A percentile compares a stretch with the other conserved stretches of the same genome.
Evolutionary conservation across 768 basidiomycete genomes (phyloP).

Genomic region (Postia placenta): DNA sequence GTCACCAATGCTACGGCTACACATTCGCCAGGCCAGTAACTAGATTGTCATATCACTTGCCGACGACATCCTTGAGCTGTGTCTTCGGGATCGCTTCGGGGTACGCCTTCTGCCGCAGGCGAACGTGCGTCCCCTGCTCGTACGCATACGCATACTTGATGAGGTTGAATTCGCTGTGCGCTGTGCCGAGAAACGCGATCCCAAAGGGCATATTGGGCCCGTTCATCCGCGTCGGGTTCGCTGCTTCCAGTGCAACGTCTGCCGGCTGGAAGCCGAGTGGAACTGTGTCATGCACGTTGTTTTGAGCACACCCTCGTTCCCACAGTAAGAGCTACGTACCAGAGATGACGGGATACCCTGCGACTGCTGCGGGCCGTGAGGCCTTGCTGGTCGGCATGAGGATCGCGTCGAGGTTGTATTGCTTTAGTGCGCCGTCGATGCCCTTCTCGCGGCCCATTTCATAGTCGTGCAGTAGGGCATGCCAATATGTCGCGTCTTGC

Average conservation of each 20-base stretch:
- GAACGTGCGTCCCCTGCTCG: conserved; percentile 51
- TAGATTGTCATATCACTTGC: no score
- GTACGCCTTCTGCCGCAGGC: conserved; percentile 43
- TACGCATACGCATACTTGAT: conserved; percentile 40
- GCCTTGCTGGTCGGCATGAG: conserved; percentile 25
- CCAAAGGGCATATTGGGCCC: conserved; percentile 28
- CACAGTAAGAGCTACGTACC: conserved; percentile 28
- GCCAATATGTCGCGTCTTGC: conserved; percentile 26
- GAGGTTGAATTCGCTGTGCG: conserved; percentile 38
- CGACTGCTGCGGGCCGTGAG: conserved; percentile 40
- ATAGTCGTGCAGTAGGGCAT: conserved; percentile 24
- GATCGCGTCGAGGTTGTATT: conserved; percentile 28
- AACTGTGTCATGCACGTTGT: conserved; percentile 14
- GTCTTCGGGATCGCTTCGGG: conserved; percentile 51
- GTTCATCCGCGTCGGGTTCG: conserved; percentile 31
- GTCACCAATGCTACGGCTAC: no score
- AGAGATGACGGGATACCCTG: conserved; percentile 62
- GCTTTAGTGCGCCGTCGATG: conserved; percentile 28
- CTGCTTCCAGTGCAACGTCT: conserved; percentile 22
- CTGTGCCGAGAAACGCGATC: conserved; percentile 38
- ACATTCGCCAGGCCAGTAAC: no score
- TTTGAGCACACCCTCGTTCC: background rate
- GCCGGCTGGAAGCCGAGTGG: conserved; percentile 36
- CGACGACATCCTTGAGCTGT: conserved; percentile 35
- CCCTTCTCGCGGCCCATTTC: conserved; percentile 27